Percentiles rank a stretch among this genome's conserved stretches.
phyloP scores from a whole-genome alignment of 495 filamentous ascomycete genomes.

The Trichoderma virens region DNA sequence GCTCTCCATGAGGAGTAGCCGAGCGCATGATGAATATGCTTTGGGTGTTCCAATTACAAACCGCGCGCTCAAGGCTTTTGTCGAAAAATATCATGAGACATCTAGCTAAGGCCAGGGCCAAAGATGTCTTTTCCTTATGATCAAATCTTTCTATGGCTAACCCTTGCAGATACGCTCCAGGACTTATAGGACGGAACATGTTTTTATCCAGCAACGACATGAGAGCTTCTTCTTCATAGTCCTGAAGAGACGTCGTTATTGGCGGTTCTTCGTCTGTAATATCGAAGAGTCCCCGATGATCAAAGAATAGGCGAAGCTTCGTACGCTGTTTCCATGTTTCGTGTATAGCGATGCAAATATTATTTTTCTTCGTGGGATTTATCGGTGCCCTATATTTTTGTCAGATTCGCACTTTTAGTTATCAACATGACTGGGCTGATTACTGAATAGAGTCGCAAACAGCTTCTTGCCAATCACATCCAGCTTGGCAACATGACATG shows the following conservation, averaged over 20 bases:
- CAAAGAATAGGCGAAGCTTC: neutral
- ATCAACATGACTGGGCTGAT: neutral
- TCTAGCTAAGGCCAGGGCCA: neutral
- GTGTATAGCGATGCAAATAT: neutral
- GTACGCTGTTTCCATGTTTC: neutral
- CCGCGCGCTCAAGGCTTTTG: neutral
- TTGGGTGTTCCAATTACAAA: neutral
- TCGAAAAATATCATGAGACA: neutral
- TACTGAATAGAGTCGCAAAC: neutral
- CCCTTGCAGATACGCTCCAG: neutral
- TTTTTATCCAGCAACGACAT: neutral
- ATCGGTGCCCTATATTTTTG: neutral
- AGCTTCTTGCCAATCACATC: neutral
- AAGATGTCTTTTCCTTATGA: neutral
- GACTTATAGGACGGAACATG: neutral
- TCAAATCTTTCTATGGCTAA: neutral
- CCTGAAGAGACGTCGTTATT: neutral
- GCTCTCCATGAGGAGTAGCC: neutral
- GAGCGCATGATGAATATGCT: neutral
- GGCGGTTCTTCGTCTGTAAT: neutral
- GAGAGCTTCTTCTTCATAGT: neutral
- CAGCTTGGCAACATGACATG: neutral
- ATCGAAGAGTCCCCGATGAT: neutral
- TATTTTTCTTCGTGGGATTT: neutral
- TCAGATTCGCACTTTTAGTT: neutral